These are phyloP conservation scores for Filosporella fistucella DNA, from an alignment of 495 filamentous ascomycete genomes.

Conservation along the genomic window DNA sequence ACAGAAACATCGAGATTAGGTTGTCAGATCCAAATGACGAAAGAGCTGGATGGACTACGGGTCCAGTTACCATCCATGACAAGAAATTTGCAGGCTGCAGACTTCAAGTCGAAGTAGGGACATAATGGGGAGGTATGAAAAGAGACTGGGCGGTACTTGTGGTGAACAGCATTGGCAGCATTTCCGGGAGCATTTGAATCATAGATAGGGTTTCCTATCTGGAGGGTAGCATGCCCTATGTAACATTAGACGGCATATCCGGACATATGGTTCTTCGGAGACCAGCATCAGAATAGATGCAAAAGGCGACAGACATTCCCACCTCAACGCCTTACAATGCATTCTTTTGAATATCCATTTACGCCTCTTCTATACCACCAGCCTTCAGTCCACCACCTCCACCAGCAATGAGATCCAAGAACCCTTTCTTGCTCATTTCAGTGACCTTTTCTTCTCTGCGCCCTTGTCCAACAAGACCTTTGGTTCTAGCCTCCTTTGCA, in stretches of 20 bases:
- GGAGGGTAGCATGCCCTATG: constrained; percentile 20
- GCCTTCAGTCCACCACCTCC: constrained; percentile 50
- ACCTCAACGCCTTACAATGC: constrained; percentile 17
- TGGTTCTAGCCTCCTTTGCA: constrained; percentile 57
- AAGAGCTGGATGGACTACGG: constrained; percentile 79
- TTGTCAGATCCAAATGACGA: constrained; percentile 89
- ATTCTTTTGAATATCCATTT: background rate
- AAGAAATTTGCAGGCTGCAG: constrained; percentile 90
- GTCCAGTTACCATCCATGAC: constrained; percentile 91
- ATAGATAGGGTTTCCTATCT: no score
- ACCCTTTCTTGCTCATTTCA: constrained; percentile 95
- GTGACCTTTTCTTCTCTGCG: constrained; percentile 78
- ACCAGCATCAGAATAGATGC: constrained; percentile 6
- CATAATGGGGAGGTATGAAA: no score
- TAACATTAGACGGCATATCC: no score
- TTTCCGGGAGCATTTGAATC: no score
- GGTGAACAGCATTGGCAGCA: background rate
- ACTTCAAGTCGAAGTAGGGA: constrained; percentile 70
- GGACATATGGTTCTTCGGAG: background rate
- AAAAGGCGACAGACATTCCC: constrained; percentile 15
- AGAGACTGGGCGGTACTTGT: background rate
- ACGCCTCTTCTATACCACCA: constrained; percentile 47
- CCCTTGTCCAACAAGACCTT: constrained; percentile 69
- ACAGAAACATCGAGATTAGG: constrained; percentile 95
- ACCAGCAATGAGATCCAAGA: constrained; percentile 83